Evolutionary conservation across 208 protist genomes (phyloP).

Genomic region (Naegleria lovaniensis): DNA sequence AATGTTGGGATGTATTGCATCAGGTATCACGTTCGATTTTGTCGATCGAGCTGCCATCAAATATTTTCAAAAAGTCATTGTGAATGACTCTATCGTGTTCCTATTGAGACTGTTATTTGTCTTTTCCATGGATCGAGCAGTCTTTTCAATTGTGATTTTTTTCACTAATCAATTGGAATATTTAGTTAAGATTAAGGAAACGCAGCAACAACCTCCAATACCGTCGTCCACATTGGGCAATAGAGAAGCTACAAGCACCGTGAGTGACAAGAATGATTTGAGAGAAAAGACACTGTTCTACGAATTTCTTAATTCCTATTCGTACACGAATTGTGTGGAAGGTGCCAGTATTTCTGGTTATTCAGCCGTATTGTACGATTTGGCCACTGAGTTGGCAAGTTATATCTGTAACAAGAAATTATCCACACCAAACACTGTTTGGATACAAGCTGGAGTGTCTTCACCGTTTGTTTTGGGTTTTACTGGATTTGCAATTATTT

Average conservation of each 20-base stretch:
- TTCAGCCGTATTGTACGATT: background rate
- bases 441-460: no score
- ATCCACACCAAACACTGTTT: background rate
- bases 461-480: no score
- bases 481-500: no score
- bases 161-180: background rate
- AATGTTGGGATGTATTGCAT: background rate
- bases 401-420: background rate
- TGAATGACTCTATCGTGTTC: background rate
- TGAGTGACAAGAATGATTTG: no score
- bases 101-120: background rate
- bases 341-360: background rate
- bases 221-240: no score
- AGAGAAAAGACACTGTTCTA: no score
- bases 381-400: background rate
- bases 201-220: no score
- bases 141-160: background rate
- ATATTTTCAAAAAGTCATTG: background rate
- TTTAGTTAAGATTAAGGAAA: background rate
- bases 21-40: background rate
- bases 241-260: background rate
- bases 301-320: no score
- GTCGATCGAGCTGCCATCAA: background rate
- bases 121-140: background rate
- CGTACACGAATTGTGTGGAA: background rate